Base-by-base conservation (phyloP, 495 filamentous ascomycete species). In the Hypoxylon intermedium region DNA sequence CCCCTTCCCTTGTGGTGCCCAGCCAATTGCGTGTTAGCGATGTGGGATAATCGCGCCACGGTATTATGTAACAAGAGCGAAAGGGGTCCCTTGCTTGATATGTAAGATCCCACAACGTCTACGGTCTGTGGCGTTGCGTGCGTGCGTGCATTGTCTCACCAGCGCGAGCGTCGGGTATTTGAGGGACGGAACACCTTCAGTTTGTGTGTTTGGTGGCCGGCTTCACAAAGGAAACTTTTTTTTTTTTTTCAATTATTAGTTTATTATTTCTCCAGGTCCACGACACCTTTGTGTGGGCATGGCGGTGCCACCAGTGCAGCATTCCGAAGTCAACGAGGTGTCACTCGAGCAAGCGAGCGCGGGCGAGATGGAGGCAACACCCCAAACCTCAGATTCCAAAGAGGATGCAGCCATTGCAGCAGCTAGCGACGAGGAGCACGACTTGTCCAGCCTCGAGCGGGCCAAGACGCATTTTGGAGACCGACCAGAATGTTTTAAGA, bases 401-500 rank as follows among this genome's bases (percentile, higher is more conserved):
- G 53, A 51, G 12, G 46, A 19, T 2, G 34, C 11, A 12, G 36
- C 26, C 4, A 42, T 34, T 2, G 21, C 30, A 2, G 7, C 28
- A 9, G 37, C 23, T n/a, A 52, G 44, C 28, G 57, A 67, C 15
- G 49, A 40, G 11, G 67, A 67, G 43, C 34, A 34, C 5, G 56
- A 33, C 2, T 23, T 55, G 26, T 64, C 67, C 26, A 33, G 9
- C n/a, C 53, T 70, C 2, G 53, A 65, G 50, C 58, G 55, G 23
- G 57, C 59, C 36, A 65, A 51, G 53, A 58, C 67, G 34, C 28
- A 51, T 18, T 70, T 67, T 19, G 67, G 67, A 9, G 67, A 56
- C 19, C 60, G 67, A 2, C 67, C 64, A 12, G 64, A 61, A 23
- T 70, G 67, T 20, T 70, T 70, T 46, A 67, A 70, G 24, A 86